Conservation (phyloP, 768 basidiomycete species). For the Calocybe indica region DNA sequence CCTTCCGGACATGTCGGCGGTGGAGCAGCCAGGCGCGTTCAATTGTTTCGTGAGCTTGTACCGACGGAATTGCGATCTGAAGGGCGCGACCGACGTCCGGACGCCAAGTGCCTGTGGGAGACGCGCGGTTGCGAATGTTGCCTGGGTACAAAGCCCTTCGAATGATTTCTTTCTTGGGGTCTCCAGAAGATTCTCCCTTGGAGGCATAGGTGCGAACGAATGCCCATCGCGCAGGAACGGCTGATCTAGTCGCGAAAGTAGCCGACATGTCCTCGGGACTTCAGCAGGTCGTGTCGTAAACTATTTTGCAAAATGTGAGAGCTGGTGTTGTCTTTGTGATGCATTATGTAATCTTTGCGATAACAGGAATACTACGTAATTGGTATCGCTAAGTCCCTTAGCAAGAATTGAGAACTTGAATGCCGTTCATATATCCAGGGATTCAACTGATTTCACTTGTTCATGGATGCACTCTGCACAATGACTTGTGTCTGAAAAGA, state of each 20-base stretch:
- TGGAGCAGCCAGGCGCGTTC: conserved; percentile 87
- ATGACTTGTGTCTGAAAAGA: too few relatives aligned
- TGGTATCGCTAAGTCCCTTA: too few relatives aligned
- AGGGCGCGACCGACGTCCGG: conserved; percentile 73
- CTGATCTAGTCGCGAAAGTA: not conserved
- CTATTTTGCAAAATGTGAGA: conserved; percentile 7
- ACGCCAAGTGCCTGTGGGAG: conserved; percentile 82
- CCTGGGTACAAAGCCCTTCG: conserved; percentile 78
- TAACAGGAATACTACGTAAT: too few relatives aligned
- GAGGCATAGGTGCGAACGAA: conserved; percentile 32
- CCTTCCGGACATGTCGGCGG: conserved; percentile 66
- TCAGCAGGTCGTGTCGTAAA: not conserved
- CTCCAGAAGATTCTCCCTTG: conserved; percentile 35
- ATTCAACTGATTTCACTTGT: too few relatives aligned
- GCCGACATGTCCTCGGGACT: not conserved
- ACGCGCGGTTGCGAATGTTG: conserved; percentile 61
- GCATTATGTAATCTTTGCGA: conserved; percentile 5
- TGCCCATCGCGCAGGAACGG: too few relatives aligned
- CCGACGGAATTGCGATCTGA: conserved; percentile 79
- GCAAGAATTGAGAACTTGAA: too few relatives aligned
- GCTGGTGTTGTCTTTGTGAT: conserved; percentile 20
- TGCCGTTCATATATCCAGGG: too few relatives aligned
- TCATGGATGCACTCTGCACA: too few relatives aligned
- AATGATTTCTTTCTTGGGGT: conserved; percentile 67
- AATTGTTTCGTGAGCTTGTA: conserved; percentile 88